These are phyloP conservation scores for Alnus rubra DNA, from an alignment of 306 rosid species.

Conservation along the genomic window DNA sequence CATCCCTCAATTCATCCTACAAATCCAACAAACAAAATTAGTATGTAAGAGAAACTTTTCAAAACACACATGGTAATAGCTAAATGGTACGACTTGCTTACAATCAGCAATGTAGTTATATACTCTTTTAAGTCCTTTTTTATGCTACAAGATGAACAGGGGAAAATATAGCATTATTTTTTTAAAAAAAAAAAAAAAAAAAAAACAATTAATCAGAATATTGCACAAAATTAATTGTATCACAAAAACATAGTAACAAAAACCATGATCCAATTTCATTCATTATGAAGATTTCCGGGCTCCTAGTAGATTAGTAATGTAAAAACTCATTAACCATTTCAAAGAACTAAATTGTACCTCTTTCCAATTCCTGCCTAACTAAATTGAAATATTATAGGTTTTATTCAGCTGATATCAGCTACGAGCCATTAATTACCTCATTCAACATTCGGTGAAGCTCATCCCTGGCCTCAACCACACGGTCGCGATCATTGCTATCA, in stretches of 20 bases:
- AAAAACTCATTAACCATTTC: background rate
- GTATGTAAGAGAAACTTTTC: background rate
- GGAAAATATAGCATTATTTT: background rate
- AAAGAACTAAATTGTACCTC: background rate
- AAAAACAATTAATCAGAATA: background rate
- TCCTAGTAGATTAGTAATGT: background rate
- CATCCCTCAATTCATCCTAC: constrained; percentile 60
- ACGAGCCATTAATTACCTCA: constrained; percentile 39
- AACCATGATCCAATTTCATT: background rate
- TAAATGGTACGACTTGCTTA: too few relatives aligned
- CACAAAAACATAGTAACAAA: background rate
- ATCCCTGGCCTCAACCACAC: constrained; percentile 56
- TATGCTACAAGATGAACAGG: background rate
- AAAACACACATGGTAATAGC: background rate
- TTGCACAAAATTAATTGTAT: background rate
- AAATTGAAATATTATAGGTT: background rate
- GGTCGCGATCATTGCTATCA: constrained; percentile 64
- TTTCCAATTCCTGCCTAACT: background rate
- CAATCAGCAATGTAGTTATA: background rate
- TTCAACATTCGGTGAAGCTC: constrained; percentile 61
- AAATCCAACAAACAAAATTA: constrained; percentile 3
- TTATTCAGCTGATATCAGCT: background rate
- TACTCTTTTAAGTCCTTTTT: too few relatives aligned
- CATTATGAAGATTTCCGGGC: too few relatives aligned
- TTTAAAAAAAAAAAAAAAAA: background rate